Percentiles rank a stretch among this genome's conserved stretches.
These are phyloP conservation scores for Dispira simplex DNA, from an alignment of 192 early-diverging fungal genomes.

Conservation along the genomic window DNA sequence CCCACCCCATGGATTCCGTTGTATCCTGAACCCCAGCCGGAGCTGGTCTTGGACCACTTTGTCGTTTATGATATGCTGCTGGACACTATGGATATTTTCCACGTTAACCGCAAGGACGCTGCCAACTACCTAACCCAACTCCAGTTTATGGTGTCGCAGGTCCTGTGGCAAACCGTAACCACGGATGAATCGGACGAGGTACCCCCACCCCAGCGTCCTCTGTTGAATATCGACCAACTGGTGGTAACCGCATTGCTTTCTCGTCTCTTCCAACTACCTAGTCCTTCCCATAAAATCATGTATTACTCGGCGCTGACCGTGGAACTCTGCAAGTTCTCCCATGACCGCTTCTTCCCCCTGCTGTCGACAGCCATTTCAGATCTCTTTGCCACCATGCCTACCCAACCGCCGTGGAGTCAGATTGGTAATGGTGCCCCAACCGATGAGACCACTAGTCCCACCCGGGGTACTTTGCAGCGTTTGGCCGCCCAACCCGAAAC, in stretches of 20 bases:
- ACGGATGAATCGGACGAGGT: constrained; percentile 15
- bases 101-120: constrained; percentile 89
- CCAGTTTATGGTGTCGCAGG: constrained; percentile 32
- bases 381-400: constrained; percentile 16
- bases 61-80: constrained; percentile 65
- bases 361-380: constrained; percentile 20
- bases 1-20: constrained; percentile 3
- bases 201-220: constrained; percentile 5
- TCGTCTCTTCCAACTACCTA: constrained; percentile 40
- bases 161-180: constrained; percentile 23
- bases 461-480: background rate
- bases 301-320: constrained; percentile 30
- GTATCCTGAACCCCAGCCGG: background rate
- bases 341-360: constrained; percentile 20
- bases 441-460: background rate
- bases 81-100: constrained; percentile 70
- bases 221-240: constrained; percentile 33
- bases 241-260: constrained; percentile 39
- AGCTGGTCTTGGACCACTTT: constrained; percentile 25
- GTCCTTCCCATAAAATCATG: constrained; percentile 24
- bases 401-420: constrained; percentile 6
- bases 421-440: background rate
- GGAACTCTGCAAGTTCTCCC: constrained; percentile 29
- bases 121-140: constrained; percentile 56
- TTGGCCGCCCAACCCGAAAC: background rate